Evolutionary conservation across 2,329 filamentous ascomycete species (phyloP), one percentile per base, ranked within the genome.

Genomic region (Colletotrichum ledebouriae): DNA sequence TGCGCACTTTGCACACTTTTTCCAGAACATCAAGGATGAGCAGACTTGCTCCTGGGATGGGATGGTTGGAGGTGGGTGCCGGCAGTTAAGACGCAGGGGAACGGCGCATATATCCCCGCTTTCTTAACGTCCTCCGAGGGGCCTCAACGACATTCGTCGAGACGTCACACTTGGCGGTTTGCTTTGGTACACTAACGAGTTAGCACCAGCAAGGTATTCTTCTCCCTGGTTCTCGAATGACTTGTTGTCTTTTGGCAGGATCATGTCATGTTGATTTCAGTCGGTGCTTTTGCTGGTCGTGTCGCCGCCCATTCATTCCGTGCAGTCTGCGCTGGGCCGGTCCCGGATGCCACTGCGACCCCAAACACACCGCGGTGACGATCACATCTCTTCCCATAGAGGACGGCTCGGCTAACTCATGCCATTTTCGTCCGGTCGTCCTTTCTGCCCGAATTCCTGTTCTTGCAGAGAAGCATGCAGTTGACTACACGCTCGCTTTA

Each of bases 21-120:
- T 44, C 33, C 34, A 46, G 46, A 67, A 17, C 39, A 44, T 57
- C 41, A 55, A 47, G 60, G 53, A 34, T 64, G 46, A 29, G 60
- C 22, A 50, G 39, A 55, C 66, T 12, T 44, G 55, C 22, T 29
- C 29, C 29, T 29, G 29, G 29, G 7, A 29, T 7, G 6, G 37
- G 37, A 39, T 13, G 37, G 37, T 11, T 12, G 13, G 37, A 2
- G 52, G 49, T 42, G 37, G 44, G 25, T 64, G 53, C 55, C 69
- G 66, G 69, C 46, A 70, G n/a, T 69, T 70, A 70, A 69, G 41
- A 66, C 17, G 66, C 69, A 70, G 61, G 69, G 69, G 68, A 49
- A 25, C 44, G 61, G 61, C 56, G 13, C 49, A 66, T 69, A 69
- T 69, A 60, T 33, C 47, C 56, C 41, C 41, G 20, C 46, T 47